Evolutionary conservation across 108 stramenopile genomes (phyloP), one percentile per base, ranked within the genome.

Genomic region (Epithemia pelagica): DNA sequence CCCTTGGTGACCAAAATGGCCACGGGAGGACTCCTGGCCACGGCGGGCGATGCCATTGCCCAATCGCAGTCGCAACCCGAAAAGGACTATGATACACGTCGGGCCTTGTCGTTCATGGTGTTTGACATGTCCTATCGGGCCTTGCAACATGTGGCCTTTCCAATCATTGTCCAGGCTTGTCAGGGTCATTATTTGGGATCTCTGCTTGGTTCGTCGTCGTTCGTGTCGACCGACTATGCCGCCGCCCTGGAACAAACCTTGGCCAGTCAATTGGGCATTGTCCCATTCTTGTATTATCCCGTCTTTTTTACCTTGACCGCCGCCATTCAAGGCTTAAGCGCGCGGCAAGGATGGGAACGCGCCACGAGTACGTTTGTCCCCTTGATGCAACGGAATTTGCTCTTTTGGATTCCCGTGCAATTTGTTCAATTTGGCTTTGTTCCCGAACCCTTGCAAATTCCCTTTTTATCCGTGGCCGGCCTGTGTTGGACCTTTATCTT

Each of bases 1-100:
- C 88, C 88, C 0, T 62, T 89, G 2, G 65, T 64, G 21, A 89
- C 88, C 37, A 89, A 89, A 73, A 83, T 89, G 79, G 24, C 79
- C 21, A 89, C 88, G 0, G 88, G 88, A 19, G 78, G 69, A 27
- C 53, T 56, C 56, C 61, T 78, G 32, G 79, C 81, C 19, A 32
- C 78, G 21, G 22, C 66, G 10, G 84, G 84, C 24, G 84, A 85
- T 54, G 76, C 76, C 31, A 53, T 78, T 26, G 84, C 65, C 2
- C 71, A 78, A 61, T 66, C 69, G 8, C 23, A 52, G 32, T 33
- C 61, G 27, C 65, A 59, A 27, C 52, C 52, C 22, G 62, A 69
- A 65, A 30, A 32, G 23, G 27, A 0, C 23, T 85, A 85, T 67
- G 70, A 79, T 56, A 32, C 29, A 24, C 65, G 61, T 2, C 71